Percentiles rank a stretch among this genome's conserved stretches.
Evolutionary conservation across 805 yeast genomes (phyloP).

Genomic region (Candida tibetensis): DNA sequence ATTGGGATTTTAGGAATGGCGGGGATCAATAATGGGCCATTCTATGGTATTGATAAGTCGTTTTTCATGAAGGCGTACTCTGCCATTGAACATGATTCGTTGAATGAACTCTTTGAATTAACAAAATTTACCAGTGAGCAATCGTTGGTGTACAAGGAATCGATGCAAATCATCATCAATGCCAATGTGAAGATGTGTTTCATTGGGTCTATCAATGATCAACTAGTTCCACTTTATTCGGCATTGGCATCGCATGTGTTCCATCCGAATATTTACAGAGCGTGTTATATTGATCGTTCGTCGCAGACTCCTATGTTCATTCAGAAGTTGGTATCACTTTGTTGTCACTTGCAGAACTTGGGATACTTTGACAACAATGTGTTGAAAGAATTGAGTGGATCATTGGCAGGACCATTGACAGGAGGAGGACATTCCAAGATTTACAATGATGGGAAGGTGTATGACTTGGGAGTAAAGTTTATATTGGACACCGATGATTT

Average conservation of each 20-base stretch:
- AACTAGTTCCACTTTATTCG: slow-evolving; percentile 88
- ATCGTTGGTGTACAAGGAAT: slow-evolving; percentile 65
- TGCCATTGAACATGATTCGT: slow-evolving; percentile 83
- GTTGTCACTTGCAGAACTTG: slow-evolving; percentile 68
- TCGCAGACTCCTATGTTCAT: slow-evolving; percentile 79
- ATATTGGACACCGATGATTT: slow-evolving; percentile 71
- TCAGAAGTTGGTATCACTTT: slow-evolving; percentile 66
- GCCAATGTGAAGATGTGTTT: slow-evolving; percentile 75
- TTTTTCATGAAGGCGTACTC: slow-evolving; percentile 84
- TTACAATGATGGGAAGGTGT: slow-evolving; percentile 81
- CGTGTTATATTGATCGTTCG: slow-evolving; percentile 83
- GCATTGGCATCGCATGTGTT: slow-evolving; percentile 75
- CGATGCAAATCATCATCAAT: slow-evolving; percentile 60
- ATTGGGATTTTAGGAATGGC: slow-evolving; percentile 91
- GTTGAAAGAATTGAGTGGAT: slow-evolving; percentile 72
- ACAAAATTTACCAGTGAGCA: slow-evolving; percentile 73
- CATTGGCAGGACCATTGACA: slow-evolving; percentile 81
- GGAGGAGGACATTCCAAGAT: slow-evolving; percentile 94
- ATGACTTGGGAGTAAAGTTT: slow-evolving; percentile 72
- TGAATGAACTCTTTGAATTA: slow-evolving; percentile 83
- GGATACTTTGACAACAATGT: slow-evolving; percentile 87
- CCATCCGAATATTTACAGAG: slow-evolving; percentile 88
- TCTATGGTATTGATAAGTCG: slow-evolving; percentile 83
- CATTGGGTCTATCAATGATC: slow-evolving; percentile 91
- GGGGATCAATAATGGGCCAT: slow-evolving; percentile 92